Evolutionary conservation across 257 asterid genomes (phyloP).

Genomic region (Craterostigma plantagineum): DNA sequence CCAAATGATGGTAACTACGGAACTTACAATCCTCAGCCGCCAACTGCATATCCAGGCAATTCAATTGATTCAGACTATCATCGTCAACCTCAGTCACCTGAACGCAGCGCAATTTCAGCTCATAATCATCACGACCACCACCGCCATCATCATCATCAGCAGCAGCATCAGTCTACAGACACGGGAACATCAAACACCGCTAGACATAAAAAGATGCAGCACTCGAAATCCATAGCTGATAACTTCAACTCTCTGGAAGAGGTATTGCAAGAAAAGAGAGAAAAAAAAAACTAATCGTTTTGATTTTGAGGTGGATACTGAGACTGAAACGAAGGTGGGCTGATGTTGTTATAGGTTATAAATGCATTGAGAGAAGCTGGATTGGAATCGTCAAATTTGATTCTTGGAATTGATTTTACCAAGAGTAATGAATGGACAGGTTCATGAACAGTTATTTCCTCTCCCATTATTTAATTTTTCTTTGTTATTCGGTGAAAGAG

Average conservation of each 20-base stretch:
- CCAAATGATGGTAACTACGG: constrained; percentile 20
- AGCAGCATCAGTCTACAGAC: constrained; percentile 14
- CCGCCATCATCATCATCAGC: too few species aligned
- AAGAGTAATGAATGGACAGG: constrained; percentile 96
- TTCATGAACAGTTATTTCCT: constrained; percentile 8
- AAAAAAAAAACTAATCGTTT: neutral
- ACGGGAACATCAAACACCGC: constrained; percentile 19
- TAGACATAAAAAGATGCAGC: constrained; percentile 19
- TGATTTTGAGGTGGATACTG: constrained; percentile 1
- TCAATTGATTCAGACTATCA: constrained; percentile 14
- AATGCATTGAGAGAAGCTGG: constrained; percentile 66
- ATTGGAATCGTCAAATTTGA: constrained; percentile 70
- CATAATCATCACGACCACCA: constrained; percentile 12
- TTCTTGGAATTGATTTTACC: constrained; percentile 83
- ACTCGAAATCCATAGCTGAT: constrained; percentile 43
- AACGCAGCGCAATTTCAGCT: constrained; percentile 15
- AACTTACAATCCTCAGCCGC: constrained; percentile 13
- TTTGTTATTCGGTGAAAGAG: constrained; percentile 7
- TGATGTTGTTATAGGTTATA: constrained; percentile 32
- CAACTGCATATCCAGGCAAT: constrained; percentile 14
- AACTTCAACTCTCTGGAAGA: constrained; percentile 62
- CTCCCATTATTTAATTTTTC: neutral
- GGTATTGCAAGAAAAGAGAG: too few species aligned
- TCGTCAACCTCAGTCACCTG: constrained; percentile 24
- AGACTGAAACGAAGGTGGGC: constrained; percentile 1